Conservation (phyloP, 2,329 filamentous ascomycete genomes). For the Colletotrichum euphorbiae region DNA sequence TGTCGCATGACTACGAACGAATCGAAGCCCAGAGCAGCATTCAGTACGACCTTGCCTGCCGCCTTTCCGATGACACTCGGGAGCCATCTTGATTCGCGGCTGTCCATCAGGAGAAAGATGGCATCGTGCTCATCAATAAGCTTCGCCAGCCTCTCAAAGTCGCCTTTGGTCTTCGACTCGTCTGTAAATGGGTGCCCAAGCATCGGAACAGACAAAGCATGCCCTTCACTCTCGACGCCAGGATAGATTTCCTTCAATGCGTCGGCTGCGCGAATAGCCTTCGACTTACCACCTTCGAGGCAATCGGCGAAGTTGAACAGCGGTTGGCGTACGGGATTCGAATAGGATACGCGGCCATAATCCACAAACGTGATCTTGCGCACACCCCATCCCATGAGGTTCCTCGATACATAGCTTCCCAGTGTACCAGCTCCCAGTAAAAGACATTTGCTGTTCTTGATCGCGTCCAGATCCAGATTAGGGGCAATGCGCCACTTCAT, state of each 20-base stretch:
- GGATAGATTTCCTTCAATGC: constrained; percentile 89
- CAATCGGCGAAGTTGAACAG: constrained; percentile 93
- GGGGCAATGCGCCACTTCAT: constrained; percentile 99
- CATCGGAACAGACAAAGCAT: constrained; percentile 92
- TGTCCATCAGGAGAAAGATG: constrained; percentile 97
- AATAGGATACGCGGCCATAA: constrained; percentile 92
- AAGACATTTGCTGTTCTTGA: constrained; percentile 91
- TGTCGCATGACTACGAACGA: constrained; percentile 98
- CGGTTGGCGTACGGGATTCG: constrained; percentile 94
- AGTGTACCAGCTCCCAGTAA: constrained; percentile 92
- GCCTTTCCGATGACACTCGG: constrained; percentile 97
- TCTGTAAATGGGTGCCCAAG: constrained; percentile 89
- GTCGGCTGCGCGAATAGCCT: constrained; percentile 84
- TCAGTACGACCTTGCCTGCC: constrained; percentile 93
- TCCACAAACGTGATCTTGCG: constrained; percentile 96
- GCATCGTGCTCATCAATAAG: constrained; percentile 89
- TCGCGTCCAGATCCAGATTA: constrained; percentile 84
- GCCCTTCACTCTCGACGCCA: constrained; percentile 83
- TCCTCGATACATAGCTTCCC: constrained; percentile 92
- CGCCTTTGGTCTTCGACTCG: constrained; percentile 73
- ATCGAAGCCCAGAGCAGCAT: constrained; percentile 95
- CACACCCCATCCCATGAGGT: constrained; percentile 95
- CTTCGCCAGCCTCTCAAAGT: constrained; percentile 80
- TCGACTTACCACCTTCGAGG: constrained; percentile 83
- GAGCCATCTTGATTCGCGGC: constrained; percentile 92